Percentiles rank a stretch among this genome's conserved stretches.
These are phyloP conservation scores for Pseudogymnoascus destructans DNA, from an alignment of 2,329 filamentous ascomycete species.

Conservation along the genomic window DNA sequence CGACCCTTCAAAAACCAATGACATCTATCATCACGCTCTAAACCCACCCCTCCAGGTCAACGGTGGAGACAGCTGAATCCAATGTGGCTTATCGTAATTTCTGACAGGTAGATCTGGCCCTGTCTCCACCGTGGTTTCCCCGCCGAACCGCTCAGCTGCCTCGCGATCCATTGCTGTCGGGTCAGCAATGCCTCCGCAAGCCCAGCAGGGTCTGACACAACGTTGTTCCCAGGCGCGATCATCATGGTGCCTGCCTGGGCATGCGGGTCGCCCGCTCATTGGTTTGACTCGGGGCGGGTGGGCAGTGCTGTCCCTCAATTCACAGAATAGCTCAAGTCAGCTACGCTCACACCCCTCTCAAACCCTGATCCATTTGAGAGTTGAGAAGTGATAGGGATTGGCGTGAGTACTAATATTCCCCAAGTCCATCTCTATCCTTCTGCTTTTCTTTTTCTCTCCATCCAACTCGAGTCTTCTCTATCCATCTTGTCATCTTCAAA, in stretches of 20 bases:
- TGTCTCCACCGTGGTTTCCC: neutral
- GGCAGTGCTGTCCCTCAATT: neutral
- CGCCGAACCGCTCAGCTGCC: neutral
- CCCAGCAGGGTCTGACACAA: neutral
- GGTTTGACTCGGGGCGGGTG: neutral
- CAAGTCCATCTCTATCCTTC: neutral
- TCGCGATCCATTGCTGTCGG: neutral
- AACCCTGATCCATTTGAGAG: neutral
- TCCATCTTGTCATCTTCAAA: neutral
- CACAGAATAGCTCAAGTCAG: neutral
- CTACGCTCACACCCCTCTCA: neutral
- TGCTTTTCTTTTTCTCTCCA: neutral
- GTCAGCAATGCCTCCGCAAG: neutral
- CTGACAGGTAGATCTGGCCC: neutral
- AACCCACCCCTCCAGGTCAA: neutral
- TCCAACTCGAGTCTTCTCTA: neutral
- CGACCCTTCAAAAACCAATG: neutral
- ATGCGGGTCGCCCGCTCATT: neutral
- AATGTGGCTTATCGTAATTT: neutral
- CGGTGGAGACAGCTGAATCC: neutral
- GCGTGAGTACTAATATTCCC: constrained; percentile 2
- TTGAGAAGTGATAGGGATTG: neutral
- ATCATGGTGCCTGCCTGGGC: neutral
- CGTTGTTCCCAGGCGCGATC: neutral
- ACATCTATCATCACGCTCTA: neutral